A percentile compares a stretch with the other conserved stretches of the same genome.
Evolutionary conservation across 2,329 filamentous ascomycete genomes (phyloP).

Genomic region (Aureobasidium sp.): DNA sequence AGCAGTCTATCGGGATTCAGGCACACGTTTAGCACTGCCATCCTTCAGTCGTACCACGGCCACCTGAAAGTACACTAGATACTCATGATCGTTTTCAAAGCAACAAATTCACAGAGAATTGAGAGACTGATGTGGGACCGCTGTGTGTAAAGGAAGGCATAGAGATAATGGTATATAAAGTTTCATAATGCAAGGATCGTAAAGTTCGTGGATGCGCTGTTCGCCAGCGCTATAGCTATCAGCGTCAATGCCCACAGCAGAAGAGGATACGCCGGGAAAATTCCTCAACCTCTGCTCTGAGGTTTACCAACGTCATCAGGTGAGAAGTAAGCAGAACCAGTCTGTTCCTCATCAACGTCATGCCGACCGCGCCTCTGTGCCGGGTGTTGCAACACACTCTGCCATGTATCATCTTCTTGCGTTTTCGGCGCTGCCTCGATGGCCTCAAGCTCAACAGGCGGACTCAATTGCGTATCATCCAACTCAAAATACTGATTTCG

Average conservation of each 20-base stretch:
- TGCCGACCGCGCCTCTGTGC: neutral
- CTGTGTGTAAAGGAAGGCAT: too few relatives aligned
- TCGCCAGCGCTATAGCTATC: neutral
- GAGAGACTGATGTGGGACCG: too few relatives aligned
- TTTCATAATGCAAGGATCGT: neutral
- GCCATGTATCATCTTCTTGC: neutral
- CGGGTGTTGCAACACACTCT: neutral
- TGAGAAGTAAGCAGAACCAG: neutral
- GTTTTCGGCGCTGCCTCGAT: neutral
- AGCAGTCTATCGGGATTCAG: too few relatives aligned
- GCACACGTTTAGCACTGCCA: too few relatives aligned
- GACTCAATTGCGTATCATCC: conserved; percentile 4
- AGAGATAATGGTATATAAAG: neutral
- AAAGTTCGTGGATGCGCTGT: neutral
- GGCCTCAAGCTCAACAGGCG: conserved; percentile 5
- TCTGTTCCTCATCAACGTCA: neutral
- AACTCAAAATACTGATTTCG: neutral
- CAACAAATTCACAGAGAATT: too few relatives aligned
- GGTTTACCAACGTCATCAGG: conserved; percentile 2
- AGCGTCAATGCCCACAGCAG: neutral
- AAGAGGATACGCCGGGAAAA: too few relatives aligned
- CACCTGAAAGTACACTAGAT: too few relatives aligned
- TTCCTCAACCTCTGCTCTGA: neutral
- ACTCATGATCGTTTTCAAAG: too few relatives aligned
- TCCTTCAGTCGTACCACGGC: too few relatives aligned